phyloP scores from a whole-genome alignment of 257 asterid species.

The Forsythia viridissima region DNA sequence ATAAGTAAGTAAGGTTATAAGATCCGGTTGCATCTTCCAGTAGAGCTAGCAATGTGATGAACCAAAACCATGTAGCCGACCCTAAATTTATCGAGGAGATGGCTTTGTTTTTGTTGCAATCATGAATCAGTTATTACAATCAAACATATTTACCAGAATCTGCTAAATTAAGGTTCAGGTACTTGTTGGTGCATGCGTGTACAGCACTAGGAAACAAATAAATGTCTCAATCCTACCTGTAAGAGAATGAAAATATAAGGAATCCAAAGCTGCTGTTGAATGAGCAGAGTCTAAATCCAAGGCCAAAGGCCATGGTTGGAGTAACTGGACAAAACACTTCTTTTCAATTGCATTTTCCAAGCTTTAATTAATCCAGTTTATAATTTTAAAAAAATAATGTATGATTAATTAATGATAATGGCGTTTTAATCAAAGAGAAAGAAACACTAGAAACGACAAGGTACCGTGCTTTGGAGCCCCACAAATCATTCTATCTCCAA shows the following conservation, averaged over 20 bases:
- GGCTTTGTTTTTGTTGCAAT: not conserved
- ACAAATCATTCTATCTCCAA: conserved; percentile 57
- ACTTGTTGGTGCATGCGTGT: not conserved
- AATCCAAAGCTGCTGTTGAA: conserved; percentile 47
- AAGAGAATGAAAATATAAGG: conserved; percentile 32
- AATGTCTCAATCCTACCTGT: conserved; percentile 26
- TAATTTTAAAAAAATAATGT: conserved; percentile 16
- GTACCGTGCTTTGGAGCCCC: conserved; percentile 39
- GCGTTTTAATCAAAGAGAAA: conserved; percentile 31
- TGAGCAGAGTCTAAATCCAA: conserved; percentile 28
- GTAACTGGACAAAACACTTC: conserved; percentile 43
- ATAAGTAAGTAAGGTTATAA: no score
- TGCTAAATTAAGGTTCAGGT: not conserved
- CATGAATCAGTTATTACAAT: not conserved
- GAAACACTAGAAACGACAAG: conserved; percentile 51
- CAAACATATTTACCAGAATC: not conserved
- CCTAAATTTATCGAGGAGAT: not conserved
- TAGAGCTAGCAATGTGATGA: not conserved
- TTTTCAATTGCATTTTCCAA: conserved; percentile 18
- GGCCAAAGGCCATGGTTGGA: conserved; percentile 30
- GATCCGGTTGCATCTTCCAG: not conserved
- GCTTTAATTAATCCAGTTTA: conserved; percentile 15
- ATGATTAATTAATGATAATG: conserved; percentile 20
- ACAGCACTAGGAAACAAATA: conserved; percentile 20
- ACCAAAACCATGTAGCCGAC: not conserved